Base-by-base conservation (phyloP, 495 filamentous ascomycete genomes). In the Talaromyces stipitatus region DNA sequence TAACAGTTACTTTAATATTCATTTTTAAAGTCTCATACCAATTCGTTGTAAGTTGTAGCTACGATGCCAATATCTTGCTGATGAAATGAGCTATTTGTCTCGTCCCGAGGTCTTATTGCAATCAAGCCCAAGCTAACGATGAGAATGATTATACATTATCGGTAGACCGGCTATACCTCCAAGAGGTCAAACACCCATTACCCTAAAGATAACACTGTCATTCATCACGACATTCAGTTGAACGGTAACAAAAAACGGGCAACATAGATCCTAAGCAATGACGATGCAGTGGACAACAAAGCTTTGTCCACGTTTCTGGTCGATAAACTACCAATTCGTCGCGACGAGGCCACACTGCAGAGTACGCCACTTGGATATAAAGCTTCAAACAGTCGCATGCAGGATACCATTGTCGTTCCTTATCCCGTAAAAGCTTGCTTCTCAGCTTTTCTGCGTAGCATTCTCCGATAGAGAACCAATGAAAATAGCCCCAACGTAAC, bases 391-490 rank as follows among this genome's bases (percentile, higher is more conserved):
- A 33, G 32, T 11, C 16, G n/a, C n/a, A 16, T 16, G 14, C 33
- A 16, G 7, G 18, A 1, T 18, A 38, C n/a, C 36, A 18, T 18
- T 16, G 36, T 5, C 9, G 16, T 1, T 18, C 6, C 2, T 30
- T 59, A 61, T 22, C 50, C 60, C 4, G 32, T 55, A 16, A 48
- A 72, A 0, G 62, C 38, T 45, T 71, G 54, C 50, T 62, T 65
- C 12, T 66, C 63, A 1, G 73, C 72, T 45, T 68, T 72, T 29
- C 63, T 57, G 6, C 66, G 64, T 62, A 74, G 61, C 62, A 65
- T 68, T 56, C 64, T 70, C 36, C 78, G 74, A 52, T 81, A 80
- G 11, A 68, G 18, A 46, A 79, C 73, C 0, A 82, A 60, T 7
- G 69, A 55, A 3, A 69, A 55, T 11, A 82, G 58, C 3, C 79